These are phyloP conservation scores for Neonectria punicea DNA, from an alignment of 2,329 filamentous ascomycete genomes.

Conservation along the genomic window DNA sequence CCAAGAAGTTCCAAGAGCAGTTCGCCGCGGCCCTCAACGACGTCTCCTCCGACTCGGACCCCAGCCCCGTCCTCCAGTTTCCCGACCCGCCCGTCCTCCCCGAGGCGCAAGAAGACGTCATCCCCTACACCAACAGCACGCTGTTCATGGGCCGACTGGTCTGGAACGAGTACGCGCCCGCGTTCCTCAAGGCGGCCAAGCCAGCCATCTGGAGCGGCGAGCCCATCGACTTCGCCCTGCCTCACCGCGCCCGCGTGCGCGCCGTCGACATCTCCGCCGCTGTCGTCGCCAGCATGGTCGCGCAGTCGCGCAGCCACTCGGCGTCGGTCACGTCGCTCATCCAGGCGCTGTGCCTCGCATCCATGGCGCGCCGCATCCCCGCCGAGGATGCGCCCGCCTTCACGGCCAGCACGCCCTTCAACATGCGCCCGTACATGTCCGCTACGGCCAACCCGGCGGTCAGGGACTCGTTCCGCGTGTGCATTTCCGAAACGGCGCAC, in stretches of 20 bases:
- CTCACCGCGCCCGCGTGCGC: conserved; percentile 50
- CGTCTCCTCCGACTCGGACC: background rate
- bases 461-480: conserved; percentile 50
- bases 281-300: conserved; percentile 47
- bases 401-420: conserved; percentile 54
- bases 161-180: conserved; percentile 53
- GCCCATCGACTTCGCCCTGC: conserved; percentile 48
- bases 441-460: conserved; percentile 42
- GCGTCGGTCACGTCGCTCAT: conserved; percentile 62
- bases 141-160: conserved; percentile 54
- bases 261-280: conserved; percentile 49
- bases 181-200: conserved; percentile 47
- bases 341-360: conserved; percentile 56
- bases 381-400: conserved; percentile 48
- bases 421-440: conserved; percentile 53
- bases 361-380: conserved; percentile 53
- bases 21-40: conserved; percentile 56
- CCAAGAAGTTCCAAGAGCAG: conserved; percentile 59
- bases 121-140: conserved; percentile 54
- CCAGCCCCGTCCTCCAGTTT: conserved; percentile 40
- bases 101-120: conserved; percentile 53
- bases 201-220: conserved; percentile 53
- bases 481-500: conserved; percentile 52
- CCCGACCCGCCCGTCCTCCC: conserved; percentile 46
- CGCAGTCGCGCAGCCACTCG: conserved; percentile 52